These are phyloP conservation scores for Neonectria hederae DNA, from an alignment of 2,329 filamentous ascomycete species.

Conservation along the genomic window DNA sequence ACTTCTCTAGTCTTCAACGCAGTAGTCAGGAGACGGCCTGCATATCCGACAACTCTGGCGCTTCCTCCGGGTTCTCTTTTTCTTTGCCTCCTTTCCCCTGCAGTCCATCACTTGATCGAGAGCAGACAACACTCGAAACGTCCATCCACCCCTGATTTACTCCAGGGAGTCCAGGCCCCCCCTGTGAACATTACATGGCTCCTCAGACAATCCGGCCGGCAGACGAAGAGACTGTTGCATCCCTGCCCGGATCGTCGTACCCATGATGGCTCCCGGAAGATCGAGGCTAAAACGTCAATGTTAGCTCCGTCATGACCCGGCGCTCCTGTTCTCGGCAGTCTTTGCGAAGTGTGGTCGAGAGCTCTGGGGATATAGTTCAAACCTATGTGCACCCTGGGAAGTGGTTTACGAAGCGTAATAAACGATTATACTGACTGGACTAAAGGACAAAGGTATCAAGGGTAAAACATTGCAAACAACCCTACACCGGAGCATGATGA, in stretches of 20 bases:
- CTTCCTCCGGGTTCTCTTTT: neutral
- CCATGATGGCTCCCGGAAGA: neutral
- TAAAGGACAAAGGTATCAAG: conserved; percentile 1
- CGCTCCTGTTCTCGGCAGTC: neutral
- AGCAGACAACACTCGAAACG: neutral
- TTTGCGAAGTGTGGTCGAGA: neutral
- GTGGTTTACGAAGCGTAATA: neutral
- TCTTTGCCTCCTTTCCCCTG: neutral
- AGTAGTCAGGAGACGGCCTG: neutral
- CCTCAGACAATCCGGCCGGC: neutral
- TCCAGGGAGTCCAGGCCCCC: neutral
- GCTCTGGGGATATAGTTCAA: neutral
- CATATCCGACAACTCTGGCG: neutral
- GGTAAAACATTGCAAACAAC: neutral
- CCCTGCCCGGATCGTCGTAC: neutral
- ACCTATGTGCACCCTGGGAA: neutral
- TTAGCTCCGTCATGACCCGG: conserved; percentile 2
- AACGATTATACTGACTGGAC: neutral
- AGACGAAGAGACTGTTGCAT: conserved; percentile 2
- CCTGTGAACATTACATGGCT: conserved; percentile 1
- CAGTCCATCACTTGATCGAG: neutral
- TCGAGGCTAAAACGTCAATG: neutral
- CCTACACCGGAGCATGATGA: neutral
- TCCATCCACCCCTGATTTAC: neutral
- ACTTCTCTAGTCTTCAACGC: neutral